Evolutionary conservation across 2,329 filamentous ascomycete species (phyloP).

Genomic region (Fusarium pseudoanthophilum): DNA sequence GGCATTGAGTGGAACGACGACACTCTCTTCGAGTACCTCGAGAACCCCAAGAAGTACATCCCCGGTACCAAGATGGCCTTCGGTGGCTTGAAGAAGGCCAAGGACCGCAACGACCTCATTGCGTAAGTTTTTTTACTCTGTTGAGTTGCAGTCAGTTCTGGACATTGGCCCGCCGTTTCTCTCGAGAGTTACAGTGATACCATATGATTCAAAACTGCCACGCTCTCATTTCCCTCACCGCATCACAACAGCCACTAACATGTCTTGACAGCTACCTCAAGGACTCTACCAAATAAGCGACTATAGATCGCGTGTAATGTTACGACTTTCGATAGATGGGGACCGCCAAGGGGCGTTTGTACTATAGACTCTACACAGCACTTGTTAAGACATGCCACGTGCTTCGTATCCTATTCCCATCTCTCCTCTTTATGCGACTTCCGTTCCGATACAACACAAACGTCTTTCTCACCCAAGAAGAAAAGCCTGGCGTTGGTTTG

Average conservation of each 20-base stretch:
- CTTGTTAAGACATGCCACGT: slow-evolving; percentile 46
- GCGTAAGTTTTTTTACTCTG: slow-evolving; percentile 71
- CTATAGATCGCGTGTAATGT: slow-evolving; percentile 48
- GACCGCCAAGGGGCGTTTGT: slow-evolving; percentile 49
- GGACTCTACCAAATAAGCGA: slow-evolving; percentile 74
- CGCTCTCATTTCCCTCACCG: neutral
- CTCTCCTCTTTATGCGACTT: slow-evolving; percentile 50
- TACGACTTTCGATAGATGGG: slow-evolving; percentile 52
- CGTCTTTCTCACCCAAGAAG: slow-evolving; percentile 5
- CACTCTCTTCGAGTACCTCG: slow-evolving; percentile 95
- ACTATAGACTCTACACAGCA: slow-evolving; percentile 52
- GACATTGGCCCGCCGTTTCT: neutral
- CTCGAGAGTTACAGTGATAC: neutral
- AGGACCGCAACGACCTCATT: slow-evolving; percentile 99
- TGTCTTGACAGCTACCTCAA: slow-evolving; percentile 68
- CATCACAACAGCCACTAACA: slow-evolving; percentile 38
- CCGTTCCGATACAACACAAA: slow-evolving; percentile 20
- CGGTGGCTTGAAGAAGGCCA: slow-evolving; percentile 99
- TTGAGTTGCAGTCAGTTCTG: neutral
- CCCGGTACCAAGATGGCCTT: slow-evolving; percentile 99
- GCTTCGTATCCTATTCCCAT: slow-evolving; percentile 49
- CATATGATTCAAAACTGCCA: neutral
- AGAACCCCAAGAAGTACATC: slow-evolving; percentile 99
- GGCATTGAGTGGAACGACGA: slow-evolving; percentile 88
- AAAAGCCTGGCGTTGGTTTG: slow-evolving; percentile 38